Base-by-base conservation (phyloP, 2,329 filamentous ascomycete genomes). In the Phyllosticta citrichinensis region DNA sequence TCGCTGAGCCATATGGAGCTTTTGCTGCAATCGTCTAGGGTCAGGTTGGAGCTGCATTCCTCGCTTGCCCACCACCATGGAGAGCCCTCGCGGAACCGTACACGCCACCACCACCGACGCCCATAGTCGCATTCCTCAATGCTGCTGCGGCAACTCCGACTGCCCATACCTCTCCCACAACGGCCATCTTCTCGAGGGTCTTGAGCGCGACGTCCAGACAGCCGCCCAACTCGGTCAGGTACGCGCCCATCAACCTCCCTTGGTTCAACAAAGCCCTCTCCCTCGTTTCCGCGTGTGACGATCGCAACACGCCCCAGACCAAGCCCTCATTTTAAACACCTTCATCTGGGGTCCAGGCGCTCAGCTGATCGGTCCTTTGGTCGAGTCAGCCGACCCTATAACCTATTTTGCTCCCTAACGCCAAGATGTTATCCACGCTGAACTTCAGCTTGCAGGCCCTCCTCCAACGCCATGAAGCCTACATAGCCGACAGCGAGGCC, bases 211-310 rank as follows among this genome's bases (percentile, higher is more conserved):
- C 76, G 88, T 97, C 59, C 86, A 87, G 68, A 90, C 85, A 58
- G 94, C 94, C 51, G 94, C 91, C 56, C 83, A 88, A 71, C 82
- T 97, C 68, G 94, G 94, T 66, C 89, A 97, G 88, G 93, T 97
- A 87, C 72, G 89, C 84, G 65, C 56, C 61, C 58, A 54, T 30
- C 22, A 8, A 8, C 22, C 22, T 30, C 52, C 25, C 52, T 25
- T 54, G 17, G 22, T 25, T 25, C 52, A 24, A 25, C 25, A 54
- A 54, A 54, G 22, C 19, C 19, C 9, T 3, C 52, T 30, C 40
- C 35, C 40, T 47, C 12, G 40, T 12, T 47, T 47, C 40, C 40
- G 40, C 14, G 14, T n/a, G 40, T 47, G 40, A 3, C 40, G 6
- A 8, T 12, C n/a, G n/a, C 50, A 52, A 52, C 50, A n/a, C 8